Evolutionary conservation across 2,329 filamentous ascomycete genomes (phyloP).

Genomic region (Penicillium sp.): DNA sequence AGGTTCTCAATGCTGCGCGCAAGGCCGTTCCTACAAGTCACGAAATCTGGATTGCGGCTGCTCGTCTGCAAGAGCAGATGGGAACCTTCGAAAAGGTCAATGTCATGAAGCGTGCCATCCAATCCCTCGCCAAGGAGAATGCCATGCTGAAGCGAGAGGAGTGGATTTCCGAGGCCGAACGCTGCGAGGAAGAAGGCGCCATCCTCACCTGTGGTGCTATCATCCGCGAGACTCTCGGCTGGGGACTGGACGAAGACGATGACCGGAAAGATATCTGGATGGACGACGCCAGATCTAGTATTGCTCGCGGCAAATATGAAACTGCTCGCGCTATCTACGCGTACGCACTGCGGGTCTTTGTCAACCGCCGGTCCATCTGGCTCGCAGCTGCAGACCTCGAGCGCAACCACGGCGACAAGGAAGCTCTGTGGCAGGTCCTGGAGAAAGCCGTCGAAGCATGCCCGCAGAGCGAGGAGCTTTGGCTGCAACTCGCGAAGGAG

Average conservation of each 20-base stretch:
- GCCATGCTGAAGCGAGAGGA: constrained; percentile 98
- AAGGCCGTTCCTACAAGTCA: constrained; percentile 91
- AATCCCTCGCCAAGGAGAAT: constrained; percentile 83
- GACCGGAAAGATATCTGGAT: constrained; percentile 95
- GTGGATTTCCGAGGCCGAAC: constrained; percentile 93
- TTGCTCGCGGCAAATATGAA: constrained; percentile 78
- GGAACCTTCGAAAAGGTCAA: constrained; percentile 78
- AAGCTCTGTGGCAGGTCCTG: constrained; percentile 79
- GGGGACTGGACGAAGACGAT: constrained; percentile 91
- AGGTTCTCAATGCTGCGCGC: constrained; percentile 91
- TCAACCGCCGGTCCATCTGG: constrained; percentile 86
- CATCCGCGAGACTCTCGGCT: constrained; percentile 88
- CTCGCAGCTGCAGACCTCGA: constrained; percentile 88
- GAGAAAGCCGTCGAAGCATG: constrained; percentile 95
- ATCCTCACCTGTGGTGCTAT: constrained; percentile 85
- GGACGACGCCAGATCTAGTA: constrained; percentile 84
- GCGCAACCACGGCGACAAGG: constrained; percentile 80
- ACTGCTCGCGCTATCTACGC: constrained; percentile 93
- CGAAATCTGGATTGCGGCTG: constrained; percentile 96
- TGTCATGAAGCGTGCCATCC: constrained; percentile 92
- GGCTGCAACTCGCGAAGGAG: constrained; percentile 95
- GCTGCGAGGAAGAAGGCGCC: constrained; percentile 89
- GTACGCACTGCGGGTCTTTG: constrained; percentile 85
- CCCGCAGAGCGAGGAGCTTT: constrained; percentile 85
- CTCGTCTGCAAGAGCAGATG: constrained; percentile 84